Conservation (phyloP, 805 yeast genomes). For the Suhomyces sp. region DNA sequence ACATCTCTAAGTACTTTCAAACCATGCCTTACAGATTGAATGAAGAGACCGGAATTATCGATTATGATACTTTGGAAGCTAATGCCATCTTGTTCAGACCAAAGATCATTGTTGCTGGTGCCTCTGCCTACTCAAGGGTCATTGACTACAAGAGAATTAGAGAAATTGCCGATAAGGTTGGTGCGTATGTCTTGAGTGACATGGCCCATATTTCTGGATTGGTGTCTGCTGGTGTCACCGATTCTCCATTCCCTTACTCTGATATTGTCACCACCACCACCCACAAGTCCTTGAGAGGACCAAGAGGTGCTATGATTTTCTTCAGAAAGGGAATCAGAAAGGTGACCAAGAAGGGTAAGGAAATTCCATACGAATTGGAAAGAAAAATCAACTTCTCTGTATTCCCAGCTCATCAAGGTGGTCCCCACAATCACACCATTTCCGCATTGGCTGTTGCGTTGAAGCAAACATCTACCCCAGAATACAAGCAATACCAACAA, state of each 20-base stretch:
- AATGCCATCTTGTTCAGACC: constrained; percentile 93
- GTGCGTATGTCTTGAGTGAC: constrained; percentile 93
- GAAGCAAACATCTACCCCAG: constrained; percentile 89
- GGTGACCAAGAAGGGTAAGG: constrained; percentile 89
- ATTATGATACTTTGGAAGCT: constrained; percentile 91
- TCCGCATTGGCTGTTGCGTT: constrained; percentile 96
- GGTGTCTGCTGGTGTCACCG: constrained; percentile 92
- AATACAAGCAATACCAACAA: constrained; percentile 85
- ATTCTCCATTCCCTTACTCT: constrained; percentile 94
- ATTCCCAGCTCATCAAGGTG: constrained; percentile 99
- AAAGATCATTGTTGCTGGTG: constrained; percentile 94
- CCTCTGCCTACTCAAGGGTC: constrained; percentile 95
- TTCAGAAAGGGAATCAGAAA: constrained; percentile 94
- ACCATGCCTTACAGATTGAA: constrained; percentile 98
- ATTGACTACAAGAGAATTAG: constrained; percentile 97
- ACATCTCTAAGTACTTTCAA: constrained; percentile 94
- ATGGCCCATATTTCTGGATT: constrained; percentile 99
- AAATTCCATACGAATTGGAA: constrained; percentile 86
- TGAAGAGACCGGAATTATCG: constrained; percentile 89
- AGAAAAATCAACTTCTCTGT: constrained; percentile 95
- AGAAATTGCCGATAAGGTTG: constrained; percentile 94
- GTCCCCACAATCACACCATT: constrained; percentile 99
- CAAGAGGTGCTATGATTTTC: constrained; percentile 99
- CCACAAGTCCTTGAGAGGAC: constrained; percentile 98
- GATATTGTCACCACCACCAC: constrained; percentile 98